phyloP scores from a whole-genome alignment of 805 yeast genomes.

The Saturnispora gosingensis region DNA sequence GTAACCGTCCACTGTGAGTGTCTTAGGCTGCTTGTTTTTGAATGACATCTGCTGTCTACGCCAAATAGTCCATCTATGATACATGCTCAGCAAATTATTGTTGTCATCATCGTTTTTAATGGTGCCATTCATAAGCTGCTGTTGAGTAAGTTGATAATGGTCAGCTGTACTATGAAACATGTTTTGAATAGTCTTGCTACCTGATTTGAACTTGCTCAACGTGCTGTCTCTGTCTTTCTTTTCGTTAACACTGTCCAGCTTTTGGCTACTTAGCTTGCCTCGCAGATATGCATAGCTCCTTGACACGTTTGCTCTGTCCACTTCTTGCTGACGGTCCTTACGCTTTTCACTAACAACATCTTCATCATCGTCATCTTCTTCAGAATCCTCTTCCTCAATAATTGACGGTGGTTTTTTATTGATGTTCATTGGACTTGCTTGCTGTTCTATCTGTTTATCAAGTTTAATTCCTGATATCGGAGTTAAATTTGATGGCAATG shows the following conservation, averaged over 20 bases:
- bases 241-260: neutral
- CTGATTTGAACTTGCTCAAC: constrained; percentile 17
- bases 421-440: neutral
- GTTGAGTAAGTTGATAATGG: constrained; percentile 15
- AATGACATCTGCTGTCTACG: constrained; percentile 82
- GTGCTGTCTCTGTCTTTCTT: constrained; percentile 15
- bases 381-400: constrained; percentile 14
- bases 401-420: neutral
- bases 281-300: neutral
- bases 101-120: constrained; percentile 4
- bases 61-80: constrained; percentile 81
- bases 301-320: neutral
- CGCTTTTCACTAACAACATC: neutral
- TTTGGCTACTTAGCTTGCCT: neutral
- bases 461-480: constrained; percentile 18
- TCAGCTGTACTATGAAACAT: constrained; percentile 20
- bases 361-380: constrained; percentile 10
- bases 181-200: constrained; percentile 19
- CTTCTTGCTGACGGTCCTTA: neutral
- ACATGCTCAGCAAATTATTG: constrained; percentile 34
- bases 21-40: constrained; percentile 68
- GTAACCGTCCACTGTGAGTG: constrained; percentile 89
- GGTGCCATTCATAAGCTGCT: constrained; percentile 8
- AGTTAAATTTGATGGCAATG: constrained; percentile 16
- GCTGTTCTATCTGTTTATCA: neutral